Conservation (phyloP, 2,329 filamentous ascomycete genomes). For the Dactylellina sp. region DNA sequence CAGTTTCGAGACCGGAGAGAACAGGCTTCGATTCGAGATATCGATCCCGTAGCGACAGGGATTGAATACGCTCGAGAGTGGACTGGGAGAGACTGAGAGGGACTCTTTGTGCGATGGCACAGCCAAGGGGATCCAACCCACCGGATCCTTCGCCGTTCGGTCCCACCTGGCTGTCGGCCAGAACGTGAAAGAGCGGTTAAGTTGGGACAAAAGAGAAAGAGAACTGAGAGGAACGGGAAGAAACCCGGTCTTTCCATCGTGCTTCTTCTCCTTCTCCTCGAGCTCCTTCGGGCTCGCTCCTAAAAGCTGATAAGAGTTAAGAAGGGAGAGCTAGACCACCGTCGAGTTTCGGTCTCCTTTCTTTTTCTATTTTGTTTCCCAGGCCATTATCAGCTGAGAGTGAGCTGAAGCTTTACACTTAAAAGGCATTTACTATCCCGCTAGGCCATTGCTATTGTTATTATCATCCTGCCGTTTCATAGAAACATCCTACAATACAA, state of each 20-base stretch:
- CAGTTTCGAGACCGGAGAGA: no score
- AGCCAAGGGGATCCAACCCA: no score
- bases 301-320: neutral
- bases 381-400: slow-evolving; percentile 30
- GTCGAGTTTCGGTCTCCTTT: slow-evolving; percentile 12
- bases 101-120: slow-evolving; percentile 1
- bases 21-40: no score
- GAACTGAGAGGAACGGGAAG: slow-evolving; percentile 25
- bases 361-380: no score
- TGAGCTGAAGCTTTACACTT: slow-evolving; percentile 30
- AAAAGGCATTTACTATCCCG: slow-evolving; percentile 28
- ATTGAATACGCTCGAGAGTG: no score
- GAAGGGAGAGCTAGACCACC: slow-evolving; percentile 8
- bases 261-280: neutral
- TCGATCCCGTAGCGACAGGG: no score
- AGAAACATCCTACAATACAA: slow-evolving; percentile 12
- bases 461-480: neutral
- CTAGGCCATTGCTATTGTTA: neutral
- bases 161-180: no score
- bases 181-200: no score
- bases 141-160: no score
- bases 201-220: slow-evolving; percentile 11
- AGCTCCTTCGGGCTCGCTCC: slow-evolving; percentile 24
- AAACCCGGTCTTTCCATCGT: slow-evolving; percentile 31
- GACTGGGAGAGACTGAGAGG: neutral